Evolutionary conservation across 305 asterid genomes (phyloP).

Genomic region (Galium porrigens): DNA sequence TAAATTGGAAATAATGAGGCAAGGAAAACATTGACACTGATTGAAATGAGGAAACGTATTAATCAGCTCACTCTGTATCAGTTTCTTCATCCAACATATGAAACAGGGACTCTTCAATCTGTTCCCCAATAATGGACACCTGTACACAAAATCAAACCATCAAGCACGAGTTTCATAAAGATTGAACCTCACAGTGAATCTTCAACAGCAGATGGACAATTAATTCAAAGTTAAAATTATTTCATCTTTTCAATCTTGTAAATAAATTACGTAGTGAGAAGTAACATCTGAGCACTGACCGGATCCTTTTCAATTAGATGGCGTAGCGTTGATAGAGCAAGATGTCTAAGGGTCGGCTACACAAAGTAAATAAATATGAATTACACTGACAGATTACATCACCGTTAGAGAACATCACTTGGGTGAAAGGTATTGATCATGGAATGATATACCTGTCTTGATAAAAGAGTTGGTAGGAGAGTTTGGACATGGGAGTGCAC

Average conservation of each 20-base stretch:
- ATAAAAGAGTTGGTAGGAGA: conserved; percentile 85
- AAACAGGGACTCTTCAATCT: conserved; percentile 86
- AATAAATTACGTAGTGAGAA: conserved; percentile 12
- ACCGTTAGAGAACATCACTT: conserved; percentile 3
- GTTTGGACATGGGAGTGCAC: conserved; percentile 87
- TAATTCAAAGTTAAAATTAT: background rate
- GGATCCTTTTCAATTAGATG: conserved; percentile 98
- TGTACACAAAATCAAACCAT: conserved; percentile 22
- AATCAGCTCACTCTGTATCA: conserved; percentile 65
- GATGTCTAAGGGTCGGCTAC: conserved; percentile 87
- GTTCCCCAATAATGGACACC: conserved; percentile 72
- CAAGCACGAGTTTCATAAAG: background rate
- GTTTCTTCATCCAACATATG: conserved; percentile 97
- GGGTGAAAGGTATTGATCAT: background rate
- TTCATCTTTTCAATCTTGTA: background rate
- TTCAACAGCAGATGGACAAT: background rate
- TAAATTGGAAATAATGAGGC: background rate
- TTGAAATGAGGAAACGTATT: conserved; percentile 10
- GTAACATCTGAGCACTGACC: conserved; percentile 36
- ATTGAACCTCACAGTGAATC: background rate
- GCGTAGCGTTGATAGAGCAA: conserved; percentile 83
- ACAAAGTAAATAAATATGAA: conserved; percentile 23
- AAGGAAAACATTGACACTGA: conserved; percentile 7
- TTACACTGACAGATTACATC: conserved; percentile 18
- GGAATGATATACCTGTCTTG: conserved; percentile 61